Evolutionary conservation across 163 green algal species (phyloP).

Genomic region (Scenedesmus sp.): DNA sequence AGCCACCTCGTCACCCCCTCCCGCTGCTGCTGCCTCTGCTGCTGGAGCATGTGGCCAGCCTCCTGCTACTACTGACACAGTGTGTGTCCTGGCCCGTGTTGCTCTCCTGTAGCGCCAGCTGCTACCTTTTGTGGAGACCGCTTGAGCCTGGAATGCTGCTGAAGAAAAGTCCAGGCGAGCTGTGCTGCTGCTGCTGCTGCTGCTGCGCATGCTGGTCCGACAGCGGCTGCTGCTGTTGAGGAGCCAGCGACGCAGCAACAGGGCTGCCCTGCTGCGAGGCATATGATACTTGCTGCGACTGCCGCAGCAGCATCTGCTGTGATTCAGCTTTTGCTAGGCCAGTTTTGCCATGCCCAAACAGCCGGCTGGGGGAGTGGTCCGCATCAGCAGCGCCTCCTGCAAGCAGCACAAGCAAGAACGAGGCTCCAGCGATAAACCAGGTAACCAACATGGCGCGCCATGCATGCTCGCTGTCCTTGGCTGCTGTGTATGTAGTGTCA

Average conservation of each 20-base stretch:
- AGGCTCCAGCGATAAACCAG: no score
- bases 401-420: background rate
- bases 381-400: background rate
- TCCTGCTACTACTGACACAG: background rate
- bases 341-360: background rate
- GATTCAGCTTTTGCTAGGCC: background rate
- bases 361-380: background rate
- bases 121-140: background rate
- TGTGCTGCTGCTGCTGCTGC: constrained; percentile 25
- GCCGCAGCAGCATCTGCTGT: constrained; percentile 8
- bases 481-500: background rate
- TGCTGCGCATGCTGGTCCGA: constrained; percentile 18
- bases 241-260: background rate
- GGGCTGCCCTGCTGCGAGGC: background rate
- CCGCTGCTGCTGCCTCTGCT: constrained; percentile 36
- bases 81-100: constrained; percentile 26
- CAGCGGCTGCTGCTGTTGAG: background rate
- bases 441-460: background rate
- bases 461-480: no score
- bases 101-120: background rate
- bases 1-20: background rate
- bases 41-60: background rate
- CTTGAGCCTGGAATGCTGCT: constrained; percentile 10
- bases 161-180: background rate
- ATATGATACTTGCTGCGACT: background rate